Evolutionary conservation across 2,329 filamentous ascomycete genomes (phyloP), one percentile per base, ranked within the genome.

Genomic region (Colletotrichum ledebouriae): DNA sequence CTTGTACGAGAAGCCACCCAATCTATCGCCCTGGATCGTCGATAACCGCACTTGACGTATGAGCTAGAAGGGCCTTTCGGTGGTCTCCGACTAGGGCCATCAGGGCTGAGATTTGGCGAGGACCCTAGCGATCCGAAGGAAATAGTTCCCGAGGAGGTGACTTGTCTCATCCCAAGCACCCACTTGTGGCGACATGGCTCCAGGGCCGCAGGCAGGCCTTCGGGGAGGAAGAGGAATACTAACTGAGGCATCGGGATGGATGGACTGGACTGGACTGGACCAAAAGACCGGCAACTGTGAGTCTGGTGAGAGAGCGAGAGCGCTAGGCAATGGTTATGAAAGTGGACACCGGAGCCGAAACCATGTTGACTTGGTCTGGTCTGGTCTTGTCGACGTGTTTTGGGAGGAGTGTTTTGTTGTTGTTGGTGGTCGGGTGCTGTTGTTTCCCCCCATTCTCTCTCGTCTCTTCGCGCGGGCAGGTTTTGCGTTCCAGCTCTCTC

Each of bases 81-180:
- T 66, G 66, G 61, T 69, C 61, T 66, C 66, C 66, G 66, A 25
- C 41, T 41, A 69, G 56, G 62, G 41, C 49, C 42, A 44, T 66
- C 66, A 69, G 49, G 66, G 62, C 62, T 69, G 66, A 66, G 49
- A 69, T 66, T 69, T 66, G 61, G 56, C 49, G 56, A 69, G 61
- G 61, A 69, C 66, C 62, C 66, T 57, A 66, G 66, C 66, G 56
- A 66, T 52, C 49, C 56, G 62, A 66, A 69, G 57, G 60, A 61
- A 68, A 70, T 70, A 70, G 61, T 46, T 66, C 61, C 66, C 72
- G 76, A 75, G 76, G 76, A 77, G 76, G 76, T 78, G 77, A 74
- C 75, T 80, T 80, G 80, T 79, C 77, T 79, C 75, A 78, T 73
- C 63, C 71, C 73, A 72, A 75, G 71, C 71, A 73, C 73, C 53